phyloP scores from a whole-genome alignment of 169 alveolate species.

The Neospora caninum region DNA sequence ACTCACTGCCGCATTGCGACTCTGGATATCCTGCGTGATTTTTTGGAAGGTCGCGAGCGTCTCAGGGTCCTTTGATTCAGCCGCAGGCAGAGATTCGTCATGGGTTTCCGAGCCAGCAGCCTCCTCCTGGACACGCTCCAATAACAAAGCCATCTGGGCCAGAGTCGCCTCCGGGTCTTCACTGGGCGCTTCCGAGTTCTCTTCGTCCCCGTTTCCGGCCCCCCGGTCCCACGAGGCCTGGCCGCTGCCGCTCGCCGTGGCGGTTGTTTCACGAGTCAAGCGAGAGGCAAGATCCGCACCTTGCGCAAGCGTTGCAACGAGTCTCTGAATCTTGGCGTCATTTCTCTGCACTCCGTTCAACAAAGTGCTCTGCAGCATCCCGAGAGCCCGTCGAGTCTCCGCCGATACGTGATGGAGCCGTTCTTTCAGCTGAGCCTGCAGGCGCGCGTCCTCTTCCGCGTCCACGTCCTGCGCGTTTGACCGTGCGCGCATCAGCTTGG shows the following conservation, averaged over 20 bases:
- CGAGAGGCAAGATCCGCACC: neutral
- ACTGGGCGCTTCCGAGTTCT: too few species aligned
- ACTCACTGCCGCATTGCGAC: neutral
- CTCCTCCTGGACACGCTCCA: too few species aligned
- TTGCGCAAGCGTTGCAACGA: neutral
- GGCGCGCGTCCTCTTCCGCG: neutral
- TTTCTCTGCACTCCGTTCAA: neutral
- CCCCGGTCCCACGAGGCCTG: too few species aligned
- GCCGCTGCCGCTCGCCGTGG: neutral
- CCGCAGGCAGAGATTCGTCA: neutral
- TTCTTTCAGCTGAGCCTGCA: neutral
- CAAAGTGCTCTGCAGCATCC: neutral
- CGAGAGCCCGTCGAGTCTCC: neutral
- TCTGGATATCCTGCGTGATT: neutral
- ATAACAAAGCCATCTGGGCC: too few species aligned
- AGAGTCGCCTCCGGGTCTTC: too few species aligned
- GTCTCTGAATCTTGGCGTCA: neutral
- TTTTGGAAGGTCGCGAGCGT: neutral
- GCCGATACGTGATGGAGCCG: neutral
- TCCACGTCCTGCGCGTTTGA: neutral
- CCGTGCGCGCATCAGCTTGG: neutral
- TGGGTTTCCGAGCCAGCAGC: too few species aligned
- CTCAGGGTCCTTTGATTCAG: neutral
- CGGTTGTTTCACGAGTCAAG: neutral
- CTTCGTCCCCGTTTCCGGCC: too few species aligned